phyloP scores from a whole-genome alignment of 2,329 filamentous ascomycete genomes.

The Aspergillus awamori region DNA sequence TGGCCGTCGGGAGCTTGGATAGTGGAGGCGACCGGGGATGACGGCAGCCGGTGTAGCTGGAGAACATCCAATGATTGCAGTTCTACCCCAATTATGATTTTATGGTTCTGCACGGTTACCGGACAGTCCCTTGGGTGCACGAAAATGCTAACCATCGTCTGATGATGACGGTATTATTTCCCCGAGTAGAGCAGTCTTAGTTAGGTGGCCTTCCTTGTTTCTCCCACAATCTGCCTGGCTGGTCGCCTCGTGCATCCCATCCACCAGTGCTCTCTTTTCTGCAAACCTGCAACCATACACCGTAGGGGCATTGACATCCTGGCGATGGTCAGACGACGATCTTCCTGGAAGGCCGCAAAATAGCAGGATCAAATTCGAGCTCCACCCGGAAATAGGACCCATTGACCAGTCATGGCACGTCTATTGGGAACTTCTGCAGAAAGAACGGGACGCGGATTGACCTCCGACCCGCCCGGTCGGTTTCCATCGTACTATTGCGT shows the following conservation, averaged over 20 bases:
- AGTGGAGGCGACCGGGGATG: neutral
- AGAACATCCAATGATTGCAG: neutral
- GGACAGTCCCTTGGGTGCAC: neutral
- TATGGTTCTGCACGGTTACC: neutral
- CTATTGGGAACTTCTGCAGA: neutral
- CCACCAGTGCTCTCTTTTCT: neutral
- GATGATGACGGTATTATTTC: neutral
- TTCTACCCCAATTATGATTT: too few species aligned
- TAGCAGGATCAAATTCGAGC: neutral
- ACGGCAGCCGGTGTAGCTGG: neutral
- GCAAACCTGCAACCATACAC: neutral
- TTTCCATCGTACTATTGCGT: neutral
- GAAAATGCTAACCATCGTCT: neutral
- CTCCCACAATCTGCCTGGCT: neutral
- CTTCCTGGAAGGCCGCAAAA: neutral
- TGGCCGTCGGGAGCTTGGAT: neutral
- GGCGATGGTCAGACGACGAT: neutral
- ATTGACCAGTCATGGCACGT: neutral
- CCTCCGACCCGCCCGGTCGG: neutral
- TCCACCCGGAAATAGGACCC: neutral
- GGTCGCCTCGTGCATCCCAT: neutral
- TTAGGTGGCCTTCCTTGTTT: neutral
- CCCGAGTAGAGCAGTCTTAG: neutral
- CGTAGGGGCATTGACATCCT: neutral
- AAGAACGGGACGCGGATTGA: neutral